phyloP scores from a whole-genome alignment of 257 asterid genomes.

The Solanum etuberosum region DNA sequence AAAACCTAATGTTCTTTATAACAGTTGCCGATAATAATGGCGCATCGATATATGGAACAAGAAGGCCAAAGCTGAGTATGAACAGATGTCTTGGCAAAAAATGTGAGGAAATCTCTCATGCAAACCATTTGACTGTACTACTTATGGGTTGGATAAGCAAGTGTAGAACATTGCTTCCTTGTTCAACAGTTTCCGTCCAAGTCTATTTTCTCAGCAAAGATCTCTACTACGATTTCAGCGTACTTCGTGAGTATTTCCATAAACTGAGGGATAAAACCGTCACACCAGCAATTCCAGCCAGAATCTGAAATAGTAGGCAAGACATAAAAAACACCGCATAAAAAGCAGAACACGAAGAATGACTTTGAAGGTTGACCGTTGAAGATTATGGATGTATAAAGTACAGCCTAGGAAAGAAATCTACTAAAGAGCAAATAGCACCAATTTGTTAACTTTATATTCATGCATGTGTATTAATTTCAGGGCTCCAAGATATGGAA shows the following conservation, averaged over 20 bases:
- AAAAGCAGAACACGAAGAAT: background rate
- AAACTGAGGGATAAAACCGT: slow-evolving; percentile 42
- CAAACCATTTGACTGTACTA: background rate
- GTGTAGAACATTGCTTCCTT: background rate
- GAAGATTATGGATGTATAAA: background rate
- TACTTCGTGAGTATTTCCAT: slow-evolving; percentile 61
- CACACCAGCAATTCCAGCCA: slow-evolving; percentile 59
- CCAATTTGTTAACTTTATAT: background rate
- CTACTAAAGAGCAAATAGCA: background rate
- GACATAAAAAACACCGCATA: background rate
- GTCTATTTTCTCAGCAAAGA: background rate
- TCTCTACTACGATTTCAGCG: slow-evolving; percentile 21
- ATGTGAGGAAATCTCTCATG: background rate
- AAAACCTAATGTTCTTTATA: background rate
- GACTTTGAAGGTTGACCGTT: background rate
- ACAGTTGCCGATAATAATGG: background rate
- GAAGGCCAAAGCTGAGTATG: background rate
- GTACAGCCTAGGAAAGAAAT: background rate
- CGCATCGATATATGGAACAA: background rate
- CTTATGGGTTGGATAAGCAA: background rate
- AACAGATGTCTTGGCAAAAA: background rate
- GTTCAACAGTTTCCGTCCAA: background rate
- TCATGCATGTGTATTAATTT: background rate
- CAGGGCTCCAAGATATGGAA: background rate
- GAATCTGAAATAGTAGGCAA: slow-evolving; percentile 37